Evolutionary conservation across 2,329 filamentous ascomycete genomes (phyloP).

Genomic region (Fusarium veterinarium): DNA sequence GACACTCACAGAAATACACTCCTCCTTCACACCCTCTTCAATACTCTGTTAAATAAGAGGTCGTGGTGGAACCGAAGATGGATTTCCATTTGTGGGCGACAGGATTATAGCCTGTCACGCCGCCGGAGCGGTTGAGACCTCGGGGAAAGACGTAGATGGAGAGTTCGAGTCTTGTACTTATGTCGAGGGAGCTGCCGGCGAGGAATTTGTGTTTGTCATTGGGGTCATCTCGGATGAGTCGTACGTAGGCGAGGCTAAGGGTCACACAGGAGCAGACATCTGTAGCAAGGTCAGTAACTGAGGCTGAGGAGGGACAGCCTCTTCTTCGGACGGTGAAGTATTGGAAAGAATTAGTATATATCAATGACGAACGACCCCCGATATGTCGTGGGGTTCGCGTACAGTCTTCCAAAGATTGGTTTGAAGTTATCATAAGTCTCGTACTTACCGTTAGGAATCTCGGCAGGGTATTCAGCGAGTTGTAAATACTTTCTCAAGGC

Average conservation of each 20-base stretch:
- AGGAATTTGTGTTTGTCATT: not conserved
- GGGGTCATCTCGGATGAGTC: conserved; percentile 11
- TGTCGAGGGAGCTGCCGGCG: conserved; percentile 28
- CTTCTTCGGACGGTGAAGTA: not conserved
- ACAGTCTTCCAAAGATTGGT: not conserved
- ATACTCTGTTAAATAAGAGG: conserved; percentile 25
- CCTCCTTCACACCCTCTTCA: conserved; percentile 27
- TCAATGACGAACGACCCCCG: not conserved
- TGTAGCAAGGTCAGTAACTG: not conserved
- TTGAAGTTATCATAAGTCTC: not conserved
- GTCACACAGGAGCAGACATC: not conserved
- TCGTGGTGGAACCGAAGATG: conserved; percentile 22
- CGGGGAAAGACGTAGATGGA: conserved; percentile 29
- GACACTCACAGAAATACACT: conserved; percentile 24
- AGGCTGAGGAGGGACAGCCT: not conserved
- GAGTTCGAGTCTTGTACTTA: conserved; percentile 8
- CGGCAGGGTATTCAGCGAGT: not conserved
- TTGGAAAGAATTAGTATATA: not conserved
- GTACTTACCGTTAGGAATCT: not conserved
- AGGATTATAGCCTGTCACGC: not conserved
- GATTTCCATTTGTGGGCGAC: conserved; percentile 24
- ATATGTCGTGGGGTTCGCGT: not conserved
- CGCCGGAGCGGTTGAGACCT: conserved; percentile 18
- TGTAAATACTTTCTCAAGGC: not conserved
- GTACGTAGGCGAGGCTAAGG: conserved; percentile 2